A percentile compares a stretch with the other conserved stretches of the same genome.
Conservation (phyloP, 2,329 filamentous ascomycete genomes). For the Nigrospora oryzae region DNA sequence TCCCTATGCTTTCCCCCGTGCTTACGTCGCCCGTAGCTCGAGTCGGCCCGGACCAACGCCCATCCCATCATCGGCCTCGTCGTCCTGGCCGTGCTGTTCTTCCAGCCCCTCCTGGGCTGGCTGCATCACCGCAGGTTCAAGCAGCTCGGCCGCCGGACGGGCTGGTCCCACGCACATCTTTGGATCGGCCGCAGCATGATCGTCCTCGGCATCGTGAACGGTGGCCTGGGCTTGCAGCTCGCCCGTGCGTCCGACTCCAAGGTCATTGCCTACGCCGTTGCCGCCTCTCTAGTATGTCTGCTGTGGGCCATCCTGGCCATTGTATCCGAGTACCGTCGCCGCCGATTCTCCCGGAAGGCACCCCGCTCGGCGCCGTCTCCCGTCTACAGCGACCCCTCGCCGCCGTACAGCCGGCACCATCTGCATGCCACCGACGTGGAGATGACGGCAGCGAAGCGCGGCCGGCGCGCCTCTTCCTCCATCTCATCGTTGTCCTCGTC, state of each 20-base stretch:
- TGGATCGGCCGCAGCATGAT: conserved; percentile 31
- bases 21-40: conserved; percentile 13
- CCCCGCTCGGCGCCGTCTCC: not conserved
- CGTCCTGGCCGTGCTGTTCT: conserved; percentile 25
- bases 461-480: not conserved
- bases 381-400: not conserved
- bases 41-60: conserved; percentile 21
- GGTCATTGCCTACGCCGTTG: conserved; percentile 27
- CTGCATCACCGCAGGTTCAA: conserved; percentile 33
- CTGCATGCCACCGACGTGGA: not conserved
- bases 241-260: conserved; percentile 16
- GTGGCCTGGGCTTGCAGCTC: conserved; percentile 32
- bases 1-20: no score
- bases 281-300: conserved; percentile 26
- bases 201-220: conserved; percentile 34
- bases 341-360: conserved; percentile 3
- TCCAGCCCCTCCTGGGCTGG: conserved; percentile 32
- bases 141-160: conserved; percentile 23
- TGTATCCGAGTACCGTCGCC: conserved; percentile 18
- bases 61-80: conserved; percentile 40
- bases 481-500: not conserved
- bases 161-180: conserved; percentile 33
- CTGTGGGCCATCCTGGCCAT: conserved; percentile 27
- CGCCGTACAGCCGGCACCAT: conserved; percentile 6
- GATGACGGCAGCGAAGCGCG: not conserved